Base-by-base conservation (phyloP, 345 rosid genomes). In the Arabidopsis suecica region DNA sequence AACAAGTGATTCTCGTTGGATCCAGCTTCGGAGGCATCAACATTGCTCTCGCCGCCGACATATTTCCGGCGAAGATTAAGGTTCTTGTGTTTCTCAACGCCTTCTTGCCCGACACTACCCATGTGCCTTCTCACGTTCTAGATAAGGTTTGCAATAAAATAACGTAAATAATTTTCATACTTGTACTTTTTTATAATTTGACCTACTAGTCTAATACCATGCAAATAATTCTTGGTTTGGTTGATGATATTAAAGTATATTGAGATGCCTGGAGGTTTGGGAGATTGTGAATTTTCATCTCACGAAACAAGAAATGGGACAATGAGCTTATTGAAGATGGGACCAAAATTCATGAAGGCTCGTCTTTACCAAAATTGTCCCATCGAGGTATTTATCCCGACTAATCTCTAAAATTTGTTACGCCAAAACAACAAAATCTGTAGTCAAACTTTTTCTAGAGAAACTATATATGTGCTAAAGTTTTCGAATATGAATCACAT, bases 41-140 rank as follows among this genome's bases (percentile, higher is more conserved):
- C 12, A 56, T 74, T 1, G 69, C 82, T 50, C 11, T 16, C 16
- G 82, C 79, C 72, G 79, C 82, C 50, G 76, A 79, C 1, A 74
- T 23, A 40, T 57, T 37, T 0, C 79, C 76, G 55, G 44, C 60
- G 30, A 79, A 74, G 3, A 57, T 51, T 11, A 70, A 32, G 57
- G 79, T 63, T 32, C 66, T 74, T 25, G 79, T 74, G 37, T 79
- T 79, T 45, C 30, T 79, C 42, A 79, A 79, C 40, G 82, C 82
- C 12, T 74, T 79, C 72, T 63, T 79, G 76, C 76, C 79, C 14
- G 82, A 79, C 72, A 79, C 82, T 36, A 63, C 55, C 50, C 66
- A 79, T 45, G 63, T 45, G 38, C 82, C 79, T 0, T 70, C 76
- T 79, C 53, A 69, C 68, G 79, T 79, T 64, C 44, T 79, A 5